These are phyloP conservation scores for Cinnamomum micranthum DNA, from an alignment of 164 flowering plant species.

Conservation along the genomic window DNA sequence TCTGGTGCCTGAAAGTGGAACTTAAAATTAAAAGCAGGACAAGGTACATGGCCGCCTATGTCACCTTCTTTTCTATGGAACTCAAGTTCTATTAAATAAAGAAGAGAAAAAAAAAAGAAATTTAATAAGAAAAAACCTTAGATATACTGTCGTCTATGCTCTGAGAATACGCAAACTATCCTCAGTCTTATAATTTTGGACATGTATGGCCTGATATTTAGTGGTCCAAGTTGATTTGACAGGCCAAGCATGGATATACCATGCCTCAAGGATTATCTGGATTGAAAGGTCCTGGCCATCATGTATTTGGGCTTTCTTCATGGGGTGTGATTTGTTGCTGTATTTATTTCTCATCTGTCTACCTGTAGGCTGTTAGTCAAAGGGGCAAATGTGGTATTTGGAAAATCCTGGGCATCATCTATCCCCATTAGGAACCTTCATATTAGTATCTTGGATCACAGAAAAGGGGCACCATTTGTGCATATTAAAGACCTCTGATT, in stretches of 20 bases:
- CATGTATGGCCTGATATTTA: not conserved
- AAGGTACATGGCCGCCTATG: not conserved
- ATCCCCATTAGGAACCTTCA: not conserved
- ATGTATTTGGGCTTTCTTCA: not conserved
- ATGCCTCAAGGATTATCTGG: not conserved
- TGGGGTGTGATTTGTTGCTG: not conserved
- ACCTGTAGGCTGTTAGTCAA: not conserved
- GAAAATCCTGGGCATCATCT: not conserved
- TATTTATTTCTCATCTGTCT: not conserved
- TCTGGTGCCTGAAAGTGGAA: not conserved
- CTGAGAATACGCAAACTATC: not conserved
- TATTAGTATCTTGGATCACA: not conserved
- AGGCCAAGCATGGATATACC: not conserved
- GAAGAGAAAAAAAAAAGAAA: no score
- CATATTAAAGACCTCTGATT: not conserved
- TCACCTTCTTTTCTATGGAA: not conserved
- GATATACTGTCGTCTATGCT: not conserved
- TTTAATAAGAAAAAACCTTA: not conserved
- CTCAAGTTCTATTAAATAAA: not conserved
- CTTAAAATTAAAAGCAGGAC: not conserved
- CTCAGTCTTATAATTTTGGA: not conserved
- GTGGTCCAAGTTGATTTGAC: not conserved
- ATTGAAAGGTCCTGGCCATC: not conserved
- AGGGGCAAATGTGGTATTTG: not conserved
- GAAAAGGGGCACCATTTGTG: not conserved